These are phyloP conservation scores for Harringtonia lauricola DNA, from an alignment of 2,329 filamentous ascomycete species.

Conservation along the genomic window DNA sequence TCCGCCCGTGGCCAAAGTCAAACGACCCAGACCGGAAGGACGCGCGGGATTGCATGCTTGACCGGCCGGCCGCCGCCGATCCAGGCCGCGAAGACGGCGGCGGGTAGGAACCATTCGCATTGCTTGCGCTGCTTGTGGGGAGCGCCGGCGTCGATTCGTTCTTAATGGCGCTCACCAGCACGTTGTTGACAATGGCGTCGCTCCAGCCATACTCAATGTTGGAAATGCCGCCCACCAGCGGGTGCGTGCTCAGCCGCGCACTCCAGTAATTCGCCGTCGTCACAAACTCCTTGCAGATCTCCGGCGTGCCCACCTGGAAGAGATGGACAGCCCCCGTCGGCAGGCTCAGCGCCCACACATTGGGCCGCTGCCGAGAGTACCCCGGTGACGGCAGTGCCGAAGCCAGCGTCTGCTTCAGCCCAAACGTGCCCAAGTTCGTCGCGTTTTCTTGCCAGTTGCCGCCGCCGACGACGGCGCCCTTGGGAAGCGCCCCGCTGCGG, in stretches of 20 bases:
- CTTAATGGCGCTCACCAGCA: slow-evolving; percentile 40
- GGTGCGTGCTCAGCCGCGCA: slow-evolving; percentile 85
- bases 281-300: slow-evolving; percentile 92
- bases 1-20: slow-evolving; percentile 48
- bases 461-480: slow-evolving; percentile 67
- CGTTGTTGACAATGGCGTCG: slow-evolving; percentile 62
- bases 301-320: slow-evolving; percentile 94
- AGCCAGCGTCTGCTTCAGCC: slow-evolving; percentile 82
- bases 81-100: slow-evolving; percentile 31
- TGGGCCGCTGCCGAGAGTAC: slow-evolving; percentile 79
- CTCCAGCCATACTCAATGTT: slow-evolving; percentile 98
- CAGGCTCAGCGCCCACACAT: slow-evolving; percentile 89
- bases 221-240: slow-evolving; percentile 82
- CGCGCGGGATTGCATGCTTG: slow-evolving; percentile 16
- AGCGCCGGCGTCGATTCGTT: slow-evolving; percentile 28
- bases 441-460: slow-evolving; percentile 99
- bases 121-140: slow-evolving; percentile 18
- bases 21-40: slow-evolving; percentile 47
- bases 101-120: slow-evolving; percentile 13
- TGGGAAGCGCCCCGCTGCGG: slow-evolving; percentile 35
- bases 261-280: slow-evolving; percentile 96
- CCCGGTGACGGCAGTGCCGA: slow-evolving; percentile 82
- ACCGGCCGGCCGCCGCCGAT: slow-evolving; percentile 27
- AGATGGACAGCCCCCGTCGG: slow-evolving; percentile 90
- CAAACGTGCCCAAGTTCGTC: slow-evolving; percentile 77